phyloP scores from a whole-genome alignment of 495 filamentous ascomycete species.

The Cercophora scortea region DNA sequence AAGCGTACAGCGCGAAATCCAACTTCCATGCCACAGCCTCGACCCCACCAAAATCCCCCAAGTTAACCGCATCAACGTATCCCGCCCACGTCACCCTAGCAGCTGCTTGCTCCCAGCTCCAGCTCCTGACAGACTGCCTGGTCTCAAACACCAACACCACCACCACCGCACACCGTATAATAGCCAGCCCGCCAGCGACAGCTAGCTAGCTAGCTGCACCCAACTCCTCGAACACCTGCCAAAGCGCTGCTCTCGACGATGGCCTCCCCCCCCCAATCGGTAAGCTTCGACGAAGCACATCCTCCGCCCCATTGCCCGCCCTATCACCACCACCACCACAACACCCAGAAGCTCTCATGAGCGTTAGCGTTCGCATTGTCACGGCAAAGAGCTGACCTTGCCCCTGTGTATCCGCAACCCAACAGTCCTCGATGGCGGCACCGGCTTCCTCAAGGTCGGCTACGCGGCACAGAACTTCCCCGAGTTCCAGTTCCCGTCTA shows the following conservation, averaged over 20 bases:
- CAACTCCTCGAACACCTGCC: not conserved
- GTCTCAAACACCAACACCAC: too few species aligned
- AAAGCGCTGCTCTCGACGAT: constrained; percentile 4
- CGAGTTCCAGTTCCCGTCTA: constrained; percentile 95
- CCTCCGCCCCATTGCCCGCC: not conserved
- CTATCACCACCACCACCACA: not conserved
- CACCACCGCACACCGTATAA: too few species aligned
- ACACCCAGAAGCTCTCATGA: too few species aligned
- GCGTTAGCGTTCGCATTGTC: not conserved
- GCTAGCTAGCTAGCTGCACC: not conserved
- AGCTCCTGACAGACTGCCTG: too few species aligned
- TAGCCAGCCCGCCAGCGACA: not conserved
- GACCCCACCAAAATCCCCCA: constrained; percentile 17
- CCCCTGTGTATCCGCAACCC: constrained; percentile 10
- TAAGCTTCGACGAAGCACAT: constrained; percentile 1
- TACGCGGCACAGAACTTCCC: constrained; percentile 99
- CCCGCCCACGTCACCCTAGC: too few species aligned
- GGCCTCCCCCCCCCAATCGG: constrained; percentile 22
- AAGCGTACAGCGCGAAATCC: too few species aligned
- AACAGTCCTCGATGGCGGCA: constrained; percentile 97
- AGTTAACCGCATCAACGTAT: not conserved
- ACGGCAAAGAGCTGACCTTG: not conserved
- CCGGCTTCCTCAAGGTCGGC: constrained; percentile 98
- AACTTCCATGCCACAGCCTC: not conserved
- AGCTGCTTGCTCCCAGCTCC: too few species aligned